phyloP scores from a whole-genome alignment of 1,139 yeast genomes.

The Taphrina populina region DNA sequence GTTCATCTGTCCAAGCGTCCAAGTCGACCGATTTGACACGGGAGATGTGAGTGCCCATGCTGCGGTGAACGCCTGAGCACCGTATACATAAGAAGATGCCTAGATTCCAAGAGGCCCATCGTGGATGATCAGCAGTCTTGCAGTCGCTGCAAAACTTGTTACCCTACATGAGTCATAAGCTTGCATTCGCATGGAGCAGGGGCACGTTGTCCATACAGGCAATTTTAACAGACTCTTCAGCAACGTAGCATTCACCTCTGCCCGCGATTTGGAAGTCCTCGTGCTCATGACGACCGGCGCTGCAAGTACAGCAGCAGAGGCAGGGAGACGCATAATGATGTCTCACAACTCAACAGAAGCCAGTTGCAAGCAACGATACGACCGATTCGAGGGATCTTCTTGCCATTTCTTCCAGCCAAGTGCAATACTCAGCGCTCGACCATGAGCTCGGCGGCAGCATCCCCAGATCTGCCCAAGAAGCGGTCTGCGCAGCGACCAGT shows the following conservation, averaged over 20 bases:
- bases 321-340: too few relatives aligned
- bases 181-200: background rate
- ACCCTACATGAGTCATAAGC: slow-evolving; percentile 43
- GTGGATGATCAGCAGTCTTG: slow-evolving; percentile 80
- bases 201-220: slow-evolving; percentile 45
- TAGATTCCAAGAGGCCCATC: slow-evolving; percentile 97
- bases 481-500: background rate
- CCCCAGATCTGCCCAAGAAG: slow-evolving; percentile 6
- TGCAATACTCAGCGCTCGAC: too few relatives aligned
- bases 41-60: slow-evolving; percentile 88
- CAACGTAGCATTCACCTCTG: slow-evolving; percentile 58
- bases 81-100: slow-evolving; percentile 89
- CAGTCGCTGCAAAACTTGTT: slow-evolving; percentile 89
- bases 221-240: slow-evolving; percentile 72
- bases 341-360: too few relatives aligned
- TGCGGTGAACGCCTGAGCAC: slow-evolving; percentile 93
- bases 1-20: slow-evolving; percentile 96
- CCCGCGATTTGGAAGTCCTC: slow-evolving; percentile 40
- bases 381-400: too few relatives aligned
- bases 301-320: too few relatives aligned
- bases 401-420: too few relatives aligned
- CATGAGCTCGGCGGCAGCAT: slow-evolving; percentile 11
- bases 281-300: slow-evolving; percentile 10
- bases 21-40: slow-evolving; percentile 83
- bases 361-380: too few relatives aligned